Percentiles rank a stretch among this genome's conserved stretches.
Evolutionary conservation across 441 rosid species (phyloP).

Genomic region (Populus trichocarpa): DNA sequence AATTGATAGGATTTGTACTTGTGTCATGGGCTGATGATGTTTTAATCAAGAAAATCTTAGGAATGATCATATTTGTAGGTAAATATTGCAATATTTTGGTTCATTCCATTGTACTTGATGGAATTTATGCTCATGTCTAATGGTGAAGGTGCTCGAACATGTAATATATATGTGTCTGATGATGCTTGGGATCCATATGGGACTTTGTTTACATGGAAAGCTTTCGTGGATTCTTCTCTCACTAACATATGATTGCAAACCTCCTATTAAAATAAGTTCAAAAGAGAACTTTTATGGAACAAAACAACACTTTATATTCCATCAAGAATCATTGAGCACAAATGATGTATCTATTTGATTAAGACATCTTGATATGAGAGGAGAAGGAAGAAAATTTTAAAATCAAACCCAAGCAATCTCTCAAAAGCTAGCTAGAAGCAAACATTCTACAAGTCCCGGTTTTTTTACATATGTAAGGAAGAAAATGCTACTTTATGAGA

Average conservation of each 20-base stretch:
- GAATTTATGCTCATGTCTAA: neutral
- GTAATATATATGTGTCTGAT: neutral
- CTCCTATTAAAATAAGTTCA: slow-evolving; percentile 31
- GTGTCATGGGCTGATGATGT: neutral
- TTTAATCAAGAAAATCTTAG: neutral
- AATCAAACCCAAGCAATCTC: slow-evolving; percentile 6
- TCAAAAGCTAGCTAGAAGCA: slow-evolving; percentile 1
- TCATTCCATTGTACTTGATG: neutral
- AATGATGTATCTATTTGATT: slow-evolving; percentile 31
- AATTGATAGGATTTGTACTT: neutral
- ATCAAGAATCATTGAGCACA: slow-evolving; percentile 31
- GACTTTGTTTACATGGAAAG: slow-evolving; percentile 18
- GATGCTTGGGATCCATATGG: slow-evolving; percentile 9
- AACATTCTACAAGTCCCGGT: slow-evolving; percentile 5
- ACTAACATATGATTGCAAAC: slow-evolving; percentile 27
- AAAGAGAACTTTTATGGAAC: slow-evolving; percentile 36
- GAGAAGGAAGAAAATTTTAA: neutral
- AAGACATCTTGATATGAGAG: slow-evolving; percentile 21
- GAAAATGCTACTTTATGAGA: neutral
- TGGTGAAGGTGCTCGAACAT: neutral
- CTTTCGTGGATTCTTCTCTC: slow-evolving; percentile 13
- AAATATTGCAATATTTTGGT: neutral
- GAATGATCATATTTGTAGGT: neutral
- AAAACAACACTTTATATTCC: slow-evolving; percentile 31
- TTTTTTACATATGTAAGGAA: neutral